Evolutionary conservation across 75 land plant species (phyloP).

Genomic region (Sequoia sempervirens): DNA sequence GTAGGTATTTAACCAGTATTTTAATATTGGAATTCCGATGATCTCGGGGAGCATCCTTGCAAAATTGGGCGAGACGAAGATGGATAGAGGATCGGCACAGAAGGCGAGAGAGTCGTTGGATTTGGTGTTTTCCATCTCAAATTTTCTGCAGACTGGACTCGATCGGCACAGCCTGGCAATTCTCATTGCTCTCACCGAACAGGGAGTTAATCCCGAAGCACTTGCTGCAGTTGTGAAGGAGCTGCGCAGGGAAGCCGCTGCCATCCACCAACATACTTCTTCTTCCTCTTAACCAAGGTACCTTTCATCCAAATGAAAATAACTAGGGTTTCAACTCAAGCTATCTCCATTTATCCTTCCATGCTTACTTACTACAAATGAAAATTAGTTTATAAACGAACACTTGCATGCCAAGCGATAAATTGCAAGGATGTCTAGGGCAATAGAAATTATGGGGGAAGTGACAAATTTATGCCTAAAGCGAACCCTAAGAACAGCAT

Average conservation of each 20-base stretch:
- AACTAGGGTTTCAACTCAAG: background rate
- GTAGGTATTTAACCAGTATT: no score
- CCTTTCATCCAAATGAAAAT: background rate
- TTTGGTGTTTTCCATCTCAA: constrained; percentile 57
- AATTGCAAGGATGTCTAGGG: background rate
- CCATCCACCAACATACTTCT: constrained; percentile 14
- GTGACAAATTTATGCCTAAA: background rate
- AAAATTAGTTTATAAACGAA: background rate
- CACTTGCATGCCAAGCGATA: background rate
- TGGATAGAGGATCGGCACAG: constrained; percentile 47
- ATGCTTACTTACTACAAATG: no score
- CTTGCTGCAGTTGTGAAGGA: constrained; percentile 77
- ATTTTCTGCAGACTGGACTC: constrained; percentile 62
- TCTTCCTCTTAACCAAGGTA: background rate
- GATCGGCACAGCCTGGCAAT: constrained; percentile 76
- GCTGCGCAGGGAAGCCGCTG: constrained; percentile 56
- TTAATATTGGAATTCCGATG: no score
- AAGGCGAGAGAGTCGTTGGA: constrained; percentile 76
- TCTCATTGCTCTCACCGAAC: constrained; percentile 59
- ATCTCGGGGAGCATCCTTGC: no score
- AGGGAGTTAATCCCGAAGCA: constrained; percentile 72
- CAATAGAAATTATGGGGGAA: background rate
- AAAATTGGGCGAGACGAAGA: constrained; percentile 3
- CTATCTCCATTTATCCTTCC: background rate
- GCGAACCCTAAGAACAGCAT: background rate